Base-by-base conservation (phyloP, 2,329 filamentous ascomycete genomes). In the Botrytis cinerea region DNA sequence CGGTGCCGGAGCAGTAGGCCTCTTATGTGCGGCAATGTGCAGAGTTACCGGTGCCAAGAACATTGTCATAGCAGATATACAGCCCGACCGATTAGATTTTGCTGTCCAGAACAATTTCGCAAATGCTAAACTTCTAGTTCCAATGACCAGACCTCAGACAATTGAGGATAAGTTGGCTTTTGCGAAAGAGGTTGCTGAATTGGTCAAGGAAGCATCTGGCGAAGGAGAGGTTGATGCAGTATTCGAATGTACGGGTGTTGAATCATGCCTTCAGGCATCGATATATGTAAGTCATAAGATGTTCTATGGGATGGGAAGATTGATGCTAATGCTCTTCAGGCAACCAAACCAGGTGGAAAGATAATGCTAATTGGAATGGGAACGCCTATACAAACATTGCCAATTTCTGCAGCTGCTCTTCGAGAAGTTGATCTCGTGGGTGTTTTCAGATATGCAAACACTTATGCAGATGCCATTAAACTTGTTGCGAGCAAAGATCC, bases 11-110 rank as follows among this genome's bases (percentile, higher is more conserved):
- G 95, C 96, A 57, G 98, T 98, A 79, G 96, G 95, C 51, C 87
- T 98, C 73, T 74, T 81, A 20, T 80, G 78, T 61, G 80, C 80
- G 18, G 80, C 80, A 14, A 80, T 81, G 77, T 74, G 73, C 60
- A 80, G 80, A 75, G 95, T 95, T 0, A 93, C 93, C 0, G 95
- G 95, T 51, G 95, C 95, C 4, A 93, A 92, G 76, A 94, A 94
- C 20, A 89, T 98, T 74, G 92, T 97, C 76, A 94, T 98, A 80
- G 98, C 95, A 14, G 96, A 98, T 82, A 97, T 98, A 79, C 94
- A 97, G 80, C 91, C 93, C 79, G 92, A 92, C 70, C 88, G 95
- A n/a, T 86, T 98, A 74, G 87, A 88, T 69, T 98, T 98, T 81
- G 95, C 96, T 60, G 73, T 80, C 8, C 38, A 74, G 45, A 79